Conservation (phyloP, 306 rosid species). For the Cucumis cinereus region DNA sequence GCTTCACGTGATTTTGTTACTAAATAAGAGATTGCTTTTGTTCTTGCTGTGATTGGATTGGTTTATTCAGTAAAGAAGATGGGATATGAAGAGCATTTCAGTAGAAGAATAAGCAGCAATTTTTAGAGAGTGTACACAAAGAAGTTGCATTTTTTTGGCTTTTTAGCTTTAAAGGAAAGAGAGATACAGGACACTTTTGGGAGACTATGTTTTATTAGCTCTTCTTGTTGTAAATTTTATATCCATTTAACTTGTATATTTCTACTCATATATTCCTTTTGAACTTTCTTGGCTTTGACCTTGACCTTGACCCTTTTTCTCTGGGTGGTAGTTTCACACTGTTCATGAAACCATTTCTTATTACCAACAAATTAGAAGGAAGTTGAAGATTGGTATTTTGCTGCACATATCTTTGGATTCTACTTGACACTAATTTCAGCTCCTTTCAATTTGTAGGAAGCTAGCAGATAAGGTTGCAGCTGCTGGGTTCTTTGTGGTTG, state of each 20-base stretch:
- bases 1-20: not conserved
- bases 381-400: not conserved
- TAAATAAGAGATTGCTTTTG: not conserved
- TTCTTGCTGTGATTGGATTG: not conserved
- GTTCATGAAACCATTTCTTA: not conserved
- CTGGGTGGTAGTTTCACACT: not conserved
- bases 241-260: not conserved
- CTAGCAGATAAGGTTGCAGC: slow-evolving; percentile 72
- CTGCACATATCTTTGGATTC: not conserved
- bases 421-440: slow-evolving; percentile 3
- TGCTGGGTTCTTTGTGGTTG: slow-evolving; percentile 60
- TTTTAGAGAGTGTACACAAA: not conserved
- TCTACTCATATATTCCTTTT: not conserved
- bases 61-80: not conserved
- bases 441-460: slow-evolving; percentile 36
- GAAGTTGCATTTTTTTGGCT: not conserved
- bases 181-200: not conserved
- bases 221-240: not conserved
- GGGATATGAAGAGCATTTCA: not conserved
- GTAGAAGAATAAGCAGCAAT: not conserved
- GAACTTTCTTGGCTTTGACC: not conserved
- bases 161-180: not conserved
- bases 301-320: not conserved
- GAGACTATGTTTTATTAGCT: not conserved
- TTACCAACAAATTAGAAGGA: not conserved